Evolutionary conservation across 2,329 filamentous ascomycete genomes (phyloP), one percentile per base, ranked within the genome.

Genomic region (Fusarium decemcellulare): DNA sequence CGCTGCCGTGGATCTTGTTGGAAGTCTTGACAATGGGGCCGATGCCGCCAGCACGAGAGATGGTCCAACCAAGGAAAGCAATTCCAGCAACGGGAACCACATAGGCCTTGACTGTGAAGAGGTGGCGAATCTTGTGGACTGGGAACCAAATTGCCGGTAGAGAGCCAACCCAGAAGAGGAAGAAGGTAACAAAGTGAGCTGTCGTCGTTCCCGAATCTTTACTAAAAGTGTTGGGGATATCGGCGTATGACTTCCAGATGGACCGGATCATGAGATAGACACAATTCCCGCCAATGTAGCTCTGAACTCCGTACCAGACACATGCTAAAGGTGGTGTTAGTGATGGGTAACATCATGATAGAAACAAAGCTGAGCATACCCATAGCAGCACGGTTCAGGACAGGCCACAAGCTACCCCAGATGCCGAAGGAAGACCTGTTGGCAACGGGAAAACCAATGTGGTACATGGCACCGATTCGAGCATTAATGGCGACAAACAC

Each of bases 41-140:
- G 61, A 95, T 87, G 1, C 94, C 95, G 44, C 94, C 89, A 32
- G 95, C 95, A 29, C 92, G 89, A 37, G 93, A 90, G 29, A 97
- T 86, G 3, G 93, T 88, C 95, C 95, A 98, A 75, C 93, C 91
- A 79, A 97, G 92, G 79, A 96, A 96, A 14, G 92, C 90, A 52
- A 97, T 85, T 53, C 92, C 94, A n/a, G 93, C 94, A 39, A 87
- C 86, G 0, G 95, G 95, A 0, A 96, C 94, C 63, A 97, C 88
- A 76, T 90, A 92, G 1, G 95, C 90, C 82, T 98, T 98, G 76
- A 93, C 92, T 0, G 94, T 97, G 81, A 97, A 97, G 5, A 97
- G 84, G 78, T 97, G 94, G 47, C 94, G 90, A 74, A 97, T 91
- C 81, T 95, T 89, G 80, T 97, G 93, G 2, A 97, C 93, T 0